Percentiles rank a stretch among this genome's conserved stretches.
These are phyloP conservation scores for Paulownia fortunei DNA, from an alignment of 257 asterid species.

Conservation along the genomic window DNA sequence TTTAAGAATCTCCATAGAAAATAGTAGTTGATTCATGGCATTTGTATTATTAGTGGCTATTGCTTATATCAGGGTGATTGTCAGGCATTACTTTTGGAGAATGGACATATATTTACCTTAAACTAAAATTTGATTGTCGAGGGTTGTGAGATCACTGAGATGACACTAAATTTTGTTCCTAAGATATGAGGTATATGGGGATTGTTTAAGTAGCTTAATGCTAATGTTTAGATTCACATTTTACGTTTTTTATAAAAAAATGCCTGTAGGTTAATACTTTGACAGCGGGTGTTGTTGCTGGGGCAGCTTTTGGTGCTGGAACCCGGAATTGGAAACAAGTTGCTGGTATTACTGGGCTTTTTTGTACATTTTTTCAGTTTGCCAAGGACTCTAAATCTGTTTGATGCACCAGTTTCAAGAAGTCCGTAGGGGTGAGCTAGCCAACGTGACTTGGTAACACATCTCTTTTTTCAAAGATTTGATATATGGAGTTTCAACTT, in stretches of 20 bases:
- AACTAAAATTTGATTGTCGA: not conserved
- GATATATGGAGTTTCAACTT: not conserved
- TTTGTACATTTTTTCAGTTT: constrained; percentile 56
- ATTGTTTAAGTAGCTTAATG: not conserved
- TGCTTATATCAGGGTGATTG: not conserved
- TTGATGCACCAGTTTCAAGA: constrained; percentile 28
- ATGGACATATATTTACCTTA: not conserved
- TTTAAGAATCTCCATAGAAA: not conserved
- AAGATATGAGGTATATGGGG: not conserved
- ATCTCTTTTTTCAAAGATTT: not conserved
- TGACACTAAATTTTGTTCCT: not conserved
- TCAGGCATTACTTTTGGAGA: not conserved
- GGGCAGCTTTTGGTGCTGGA: constrained; percentile 82
- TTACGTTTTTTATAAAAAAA: not conserved
- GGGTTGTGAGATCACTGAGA: constrained; percentile 1
- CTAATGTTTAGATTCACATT: constrained; percentile 13
- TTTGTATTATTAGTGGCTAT: not conserved
- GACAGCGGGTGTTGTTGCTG: constrained; percentile 79
- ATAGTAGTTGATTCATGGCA: not conserved
- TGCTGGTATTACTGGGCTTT: constrained; percentile 71
- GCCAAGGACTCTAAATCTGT: constrained; percentile 51
- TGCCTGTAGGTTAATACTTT: constrained; percentile 64
- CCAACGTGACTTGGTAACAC: not conserved
- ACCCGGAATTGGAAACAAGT: constrained; percentile 87
- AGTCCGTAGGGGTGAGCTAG: constrained; percentile 26